These are phyloP conservation scores for Aphanomyces astaci DNA, from an alignment of 352 stramenopile genomes.

Conservation along the genomic window DNA sequence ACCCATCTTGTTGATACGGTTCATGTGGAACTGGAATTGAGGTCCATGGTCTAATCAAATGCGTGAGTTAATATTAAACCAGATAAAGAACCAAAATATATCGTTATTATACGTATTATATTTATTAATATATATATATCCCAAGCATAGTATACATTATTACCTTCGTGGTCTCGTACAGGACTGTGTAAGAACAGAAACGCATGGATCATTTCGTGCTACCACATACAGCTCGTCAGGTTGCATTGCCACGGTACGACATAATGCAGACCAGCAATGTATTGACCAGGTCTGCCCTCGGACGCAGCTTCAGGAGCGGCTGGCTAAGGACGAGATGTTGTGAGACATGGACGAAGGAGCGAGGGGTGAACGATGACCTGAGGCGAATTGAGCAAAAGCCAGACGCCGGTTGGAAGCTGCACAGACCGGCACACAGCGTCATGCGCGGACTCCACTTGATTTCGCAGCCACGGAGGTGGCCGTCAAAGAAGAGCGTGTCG, in stretches of 20 bases:
- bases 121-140: no score
- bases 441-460: constrained; percentile 87
- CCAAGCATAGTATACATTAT: no score
- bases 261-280: constrained; percentile 82
- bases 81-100: no score
- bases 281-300: constrained; percentile 77
- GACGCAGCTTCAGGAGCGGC: constrained; percentile 71
- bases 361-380: constrained; percentile 34
- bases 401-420: constrained; percentile 58
- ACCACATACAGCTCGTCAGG: no score
- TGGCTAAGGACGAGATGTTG: constrained; percentile 35
- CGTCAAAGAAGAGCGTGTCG: constrained; percentile 77
- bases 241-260: no score
- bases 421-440: constrained; percentile 83
- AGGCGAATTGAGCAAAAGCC: constrained; percentile 81
- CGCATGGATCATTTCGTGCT: constrained; percentile 89
- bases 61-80: no score
- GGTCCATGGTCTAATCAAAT: constrained; percentile 55
- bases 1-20: constrained; percentile 58
- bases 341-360: neutral
- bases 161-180: constrained; percentile 60
- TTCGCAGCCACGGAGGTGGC: constrained; percentile 60
- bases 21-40: constrained; percentile 73
- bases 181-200: constrained; percentile 77
- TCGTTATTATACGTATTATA: no score